Evolutionary conservation across 345 rosid species (phyloP), one percentile per base, ranked within the genome.

Genomic region (Sisymbrium irio): DNA sequence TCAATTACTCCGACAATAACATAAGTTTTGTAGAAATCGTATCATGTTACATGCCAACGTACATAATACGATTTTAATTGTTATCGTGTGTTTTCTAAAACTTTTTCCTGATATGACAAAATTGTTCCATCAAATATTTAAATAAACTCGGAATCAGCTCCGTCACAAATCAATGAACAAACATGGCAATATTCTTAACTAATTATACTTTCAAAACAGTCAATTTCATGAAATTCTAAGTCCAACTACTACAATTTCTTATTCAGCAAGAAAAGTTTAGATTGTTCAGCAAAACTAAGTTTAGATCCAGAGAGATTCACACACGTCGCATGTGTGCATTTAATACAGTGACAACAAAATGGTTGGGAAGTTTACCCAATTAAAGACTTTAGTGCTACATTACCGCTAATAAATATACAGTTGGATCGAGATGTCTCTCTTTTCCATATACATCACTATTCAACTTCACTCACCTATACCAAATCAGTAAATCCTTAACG

Each of bases 341-440:
- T 35, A 65, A 65, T 73, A 73, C 4, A 9, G 56, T 73, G 41
- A 25, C 51, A 57, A 45, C 15, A 56, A 73, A 65, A 46, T 65
- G 66, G 77, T 74, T 74, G 72, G 72, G 77, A 65, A 14, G 72
- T n/a, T 74, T 3, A 74, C 66, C 72, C 37, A 74, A 57, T 73
- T 73, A 13, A 74, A 36, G 36, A 68, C 45, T 14, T 57, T 35
- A 1, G 60, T 57, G 66, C 25, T 37, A 54, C 30, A 55, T 12
- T 14, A 55, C 36, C 13, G 22, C 32, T 56, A 18, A 65, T 74
- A 74, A 74, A 57, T 74, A 57, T 27, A 47, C 66, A 3, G 60
- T 56, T 65, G 51, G 58, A 1, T 55, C 54, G 25, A 22, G 25
- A 22, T 22, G 25, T 63, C 12, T 46, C 62, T 30, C 20, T 41